These are phyloP conservation scores for Mycosarcoma mackinlayi DNA, from an alignment of 1,284 basidiomycete species.

Conservation along the genomic window DNA sequence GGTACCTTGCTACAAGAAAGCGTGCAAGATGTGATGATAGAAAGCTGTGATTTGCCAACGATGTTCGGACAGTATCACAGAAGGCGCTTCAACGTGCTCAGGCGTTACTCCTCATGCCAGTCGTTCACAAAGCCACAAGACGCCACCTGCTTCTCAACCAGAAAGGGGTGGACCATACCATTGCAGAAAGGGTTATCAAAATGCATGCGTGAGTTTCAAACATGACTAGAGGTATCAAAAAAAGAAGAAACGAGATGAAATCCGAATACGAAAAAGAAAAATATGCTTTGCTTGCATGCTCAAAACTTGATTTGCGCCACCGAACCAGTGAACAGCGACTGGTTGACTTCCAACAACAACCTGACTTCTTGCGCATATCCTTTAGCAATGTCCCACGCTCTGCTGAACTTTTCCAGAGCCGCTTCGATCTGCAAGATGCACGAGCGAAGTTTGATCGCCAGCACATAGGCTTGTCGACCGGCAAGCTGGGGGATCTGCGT, in stretches of 20 bases:
- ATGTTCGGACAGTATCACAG: no score
- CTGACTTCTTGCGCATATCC: slow-evolving; percentile 46
- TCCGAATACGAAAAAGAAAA: neutral
- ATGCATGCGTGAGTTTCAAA: no score
- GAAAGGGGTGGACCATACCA: no score
- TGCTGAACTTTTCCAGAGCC: slow-evolving; percentile 42
- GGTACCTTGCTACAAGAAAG: no score
- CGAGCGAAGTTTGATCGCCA: slow-evolving; percentile 33
- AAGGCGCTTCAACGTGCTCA: no score
- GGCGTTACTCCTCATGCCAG: no score
- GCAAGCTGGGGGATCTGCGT: slow-evolving; percentile 20
- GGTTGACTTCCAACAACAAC: slow-evolving; percentile 44
- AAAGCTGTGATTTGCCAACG: no score
- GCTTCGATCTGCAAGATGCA: slow-evolving; percentile 46
- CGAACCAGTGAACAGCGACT: slow-evolving; percentile 29
- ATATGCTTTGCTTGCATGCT: neutral
- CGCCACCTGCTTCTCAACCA: no score
- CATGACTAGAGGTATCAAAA: neutral
- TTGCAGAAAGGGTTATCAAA: no score
- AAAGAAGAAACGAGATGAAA: neutral
- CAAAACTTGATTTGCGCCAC: slow-evolving; percentile 18
- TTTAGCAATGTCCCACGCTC: slow-evolving; percentile 50
- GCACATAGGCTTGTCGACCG: slow-evolving; percentile 27
- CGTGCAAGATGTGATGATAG: no score
- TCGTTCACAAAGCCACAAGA: no score